Base-by-base conservation (phyloP, 176 grass and related monocot genomes). In the Cenchrus purpureus region DNA sequence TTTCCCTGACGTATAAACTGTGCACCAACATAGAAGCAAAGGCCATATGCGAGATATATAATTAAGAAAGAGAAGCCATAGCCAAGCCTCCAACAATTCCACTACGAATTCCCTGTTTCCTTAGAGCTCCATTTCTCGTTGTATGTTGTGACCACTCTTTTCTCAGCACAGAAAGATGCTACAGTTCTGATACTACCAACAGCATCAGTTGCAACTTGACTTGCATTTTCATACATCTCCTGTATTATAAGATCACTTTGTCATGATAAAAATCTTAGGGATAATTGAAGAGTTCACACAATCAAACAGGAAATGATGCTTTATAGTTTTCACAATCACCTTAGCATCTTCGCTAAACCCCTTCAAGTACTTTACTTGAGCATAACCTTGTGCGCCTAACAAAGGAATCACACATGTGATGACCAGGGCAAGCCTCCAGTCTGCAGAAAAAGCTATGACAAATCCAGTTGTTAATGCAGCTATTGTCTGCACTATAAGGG, bases 291-390 rank as follows among this genome's bases (percentile, higher is more conserved):
- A 53, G 29, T 10, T 75, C 70, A 68, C 45, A 44, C 12, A 76
- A 32, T 53, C 4, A 62, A 81, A 62, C 0, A 75, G 8, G 5
- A 59, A 69, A 49, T 61, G 31, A 62, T 29, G 20, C 63, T 76
- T 74, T 76, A 71, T 29, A 25, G 62, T 62, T 89, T 0, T 9
- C 42, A 81, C 55, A 15, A 7, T 79, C 40, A 95, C 88, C 93
- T 95, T 95, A 77, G 93, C 86, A 84, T 90, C 90, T 74, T 87
- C 75, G 11, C 86, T 95, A 81, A 90, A 95, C 13, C 88, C 90
- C 68, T 88, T 83, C 76, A 95, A 74, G 79, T 78, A 92, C 80
- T 92, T 95, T 12, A 95, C 75, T 83, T 95, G 90, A 79, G 79
- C 82, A 54, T 92, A 95, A 57, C 90, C 84, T 46, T 88, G 87